Base-by-base conservation (phyloP, 2,329 filamentous ascomycete species). In the Talaromyces sp. region DNA sequence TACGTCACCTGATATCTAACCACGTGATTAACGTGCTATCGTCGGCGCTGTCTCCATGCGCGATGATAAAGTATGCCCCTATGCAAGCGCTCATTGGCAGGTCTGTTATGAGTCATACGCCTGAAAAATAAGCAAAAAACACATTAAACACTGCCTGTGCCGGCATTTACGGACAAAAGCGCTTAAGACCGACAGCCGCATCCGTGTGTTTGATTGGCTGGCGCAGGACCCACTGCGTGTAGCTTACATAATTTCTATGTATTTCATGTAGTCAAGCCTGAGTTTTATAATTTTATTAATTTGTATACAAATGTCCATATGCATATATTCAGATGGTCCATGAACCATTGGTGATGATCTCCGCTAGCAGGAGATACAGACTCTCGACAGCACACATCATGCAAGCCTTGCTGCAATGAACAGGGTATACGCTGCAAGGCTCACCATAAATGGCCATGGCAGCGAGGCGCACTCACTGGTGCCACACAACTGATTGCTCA, bases 111-210 rank as follows among this genome's bases (percentile, higher is more conserved):
- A 51, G 44, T 51, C 44, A 51, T 51, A 27, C 6, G 9, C 44
- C 22, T 47, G 8, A 4, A 9, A 19, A n/a, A 7, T 9, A 39
- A n/a, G 15, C 36, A 39, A n/a, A 6, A 8, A 17, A 39, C 36
- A n/a, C 44, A 51, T 22, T 51, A 9, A 51, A 13, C 19, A 17
- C 8, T 11, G 11, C 11, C 44, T 51, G 19, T 19, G 10, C 33
- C 55, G 59, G 59, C 59, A 57, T 61, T 61, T 44, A 61, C 59
- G 59, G 59, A 61, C 32, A 44, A 49, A 61, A 57, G 55, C 32
- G n/a, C 47, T 61, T 61, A 61, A 61, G 47, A 15, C 59, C 59
- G 59, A 57, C 15, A 5, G 27, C 42, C 33, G 36, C 36, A 17
- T 39, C 5, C 1, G 36, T 7, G 36, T 3, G 36, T 2, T 39